Evolutionary conservation across 352 stramenopile species (phyloP), one percentile per base, ranked within the genome.

Genomic region (Phytophthora multivora): DNA sequence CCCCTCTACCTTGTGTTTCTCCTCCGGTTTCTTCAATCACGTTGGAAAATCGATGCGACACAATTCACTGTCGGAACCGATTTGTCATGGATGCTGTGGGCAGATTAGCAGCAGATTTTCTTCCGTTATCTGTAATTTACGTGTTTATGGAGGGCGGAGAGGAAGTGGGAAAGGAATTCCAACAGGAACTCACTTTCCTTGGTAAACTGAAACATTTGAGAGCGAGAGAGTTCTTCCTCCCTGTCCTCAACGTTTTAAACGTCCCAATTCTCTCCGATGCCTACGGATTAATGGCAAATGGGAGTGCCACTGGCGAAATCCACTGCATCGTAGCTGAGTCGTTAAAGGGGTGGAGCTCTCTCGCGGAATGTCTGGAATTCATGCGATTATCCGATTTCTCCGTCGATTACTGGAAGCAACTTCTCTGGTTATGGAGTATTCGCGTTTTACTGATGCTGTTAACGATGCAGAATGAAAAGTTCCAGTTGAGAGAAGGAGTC

Each of bases 341-440:
- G 2, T 21, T 85, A 7, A n/a, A 13, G 7, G 66, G 59, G 1
- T 82, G 73, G 59, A 48, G 13, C 0, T 69, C 69, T 25, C 47
- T 84, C 2, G 28, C 49, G 2, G 47, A 75, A 4, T 75, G 69
- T 31, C 21, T 79, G 5, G 18, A 48, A 8, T 59, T 59, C 9
- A 48, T 77, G 16, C 56, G 31, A 1, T 59, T 45, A 2, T 65
- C 63, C 11, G 11, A 26, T 2, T 25, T 49, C 21, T 60, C 62
- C 5, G 21, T 66, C 4, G 23, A 12, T 5, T 45, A 75, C 11
- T 83, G 71, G 75, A 50, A 51, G 16, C 18, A 51, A 4, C 12
- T 79, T 4, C 16, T 80, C 38, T 60, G 26, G 28, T 73, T 41
- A 36, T 84, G 75, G 69, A 72, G 71, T 58, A 50, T 58, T 6